A percentile compares a stretch with the other conserved stretches of the same genome.
Conservation (phyloP, 2,329 filamentous ascomycete genomes). For the Hypoxylon sp. region DNA sequence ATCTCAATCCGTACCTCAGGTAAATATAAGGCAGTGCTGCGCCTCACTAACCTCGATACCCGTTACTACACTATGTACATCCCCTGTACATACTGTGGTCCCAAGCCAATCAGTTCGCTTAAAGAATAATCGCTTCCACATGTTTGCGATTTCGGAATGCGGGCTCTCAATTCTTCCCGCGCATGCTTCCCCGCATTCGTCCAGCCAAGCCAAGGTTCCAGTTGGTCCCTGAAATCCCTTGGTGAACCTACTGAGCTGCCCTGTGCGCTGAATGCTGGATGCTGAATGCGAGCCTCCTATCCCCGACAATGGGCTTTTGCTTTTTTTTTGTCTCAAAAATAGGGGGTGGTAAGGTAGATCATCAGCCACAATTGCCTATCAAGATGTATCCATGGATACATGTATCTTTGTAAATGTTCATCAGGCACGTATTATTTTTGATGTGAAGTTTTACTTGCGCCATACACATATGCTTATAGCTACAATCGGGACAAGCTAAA, state of each 20-base stretch:
- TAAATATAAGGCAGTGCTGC: neutral
- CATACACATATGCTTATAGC: conserved; percentile 16
- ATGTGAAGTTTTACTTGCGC: conserved; percentile 10
- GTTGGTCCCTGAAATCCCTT: conserved; percentile 8
- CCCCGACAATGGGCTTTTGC: conserved; percentile 9
- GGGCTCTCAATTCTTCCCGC: conserved; percentile 39
- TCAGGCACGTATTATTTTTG: conserved; percentile 6
- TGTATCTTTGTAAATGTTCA: conserved; percentile 4
- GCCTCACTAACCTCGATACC: conserved; percentile 6
- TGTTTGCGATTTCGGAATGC: conserved; percentile 42
- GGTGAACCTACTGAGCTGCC: neutral
- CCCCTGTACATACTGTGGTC: conserved; percentile 1
- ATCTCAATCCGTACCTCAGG: conserved; percentile 9
- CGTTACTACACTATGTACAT: neutral
- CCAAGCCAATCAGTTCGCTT: conserved; percentile 12
- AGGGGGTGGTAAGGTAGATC: conserved; percentile 16
- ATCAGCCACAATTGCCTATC: conserved; percentile 14
- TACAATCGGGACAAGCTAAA: conserved; percentile 18
- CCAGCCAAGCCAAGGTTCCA: conserved; percentile 12
- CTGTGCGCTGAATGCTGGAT: conserved; percentile 1
- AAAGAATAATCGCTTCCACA: conserved; percentile 15
- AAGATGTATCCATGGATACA: neutral
- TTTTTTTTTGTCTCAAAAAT: neutral
- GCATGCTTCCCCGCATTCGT: conserved; percentile 40
- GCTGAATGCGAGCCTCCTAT: neutral